Percentiles rank a stretch among this genome's conserved stretches.
Conservation (phyloP, 2,329 filamentous ascomycete genomes). For the Phyllosticta ampelicida region DNA sequence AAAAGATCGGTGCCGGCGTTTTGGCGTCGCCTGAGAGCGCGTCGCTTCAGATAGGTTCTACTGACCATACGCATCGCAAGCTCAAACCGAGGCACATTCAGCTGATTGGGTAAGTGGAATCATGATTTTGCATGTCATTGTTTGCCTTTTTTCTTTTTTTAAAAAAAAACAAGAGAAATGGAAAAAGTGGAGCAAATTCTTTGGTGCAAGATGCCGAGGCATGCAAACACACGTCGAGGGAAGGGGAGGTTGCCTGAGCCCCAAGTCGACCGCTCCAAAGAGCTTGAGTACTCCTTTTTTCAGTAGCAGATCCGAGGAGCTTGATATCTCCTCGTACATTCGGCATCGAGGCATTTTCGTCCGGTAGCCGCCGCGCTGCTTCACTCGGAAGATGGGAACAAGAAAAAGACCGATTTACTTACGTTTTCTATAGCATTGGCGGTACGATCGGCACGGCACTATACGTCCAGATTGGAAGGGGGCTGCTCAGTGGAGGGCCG, state of each 20-base stretch:
- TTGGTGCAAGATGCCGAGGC: too few relatives aligned
- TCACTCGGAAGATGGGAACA: too few relatives aligned
- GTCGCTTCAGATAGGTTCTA: constrained; percentile 5
- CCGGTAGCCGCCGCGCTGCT: too few relatives aligned
- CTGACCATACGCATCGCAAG: constrained; percentile 33
- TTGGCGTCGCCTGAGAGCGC: constrained; percentile 12
- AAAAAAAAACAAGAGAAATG: background rate
- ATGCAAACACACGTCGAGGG: too few relatives aligned
- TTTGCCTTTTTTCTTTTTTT: too few relatives aligned
- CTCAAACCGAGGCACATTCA: constrained; percentile 38
- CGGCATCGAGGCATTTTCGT: too few relatives aligned
- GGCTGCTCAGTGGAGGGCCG: constrained; percentile 37
- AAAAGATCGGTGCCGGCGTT: constrained; percentile 15
- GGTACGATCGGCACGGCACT: constrained; percentile 39
- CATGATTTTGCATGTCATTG: background rate
- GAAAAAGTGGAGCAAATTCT: background rate
- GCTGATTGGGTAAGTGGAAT: constrained; percentile 26
- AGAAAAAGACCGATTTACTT: background rate
- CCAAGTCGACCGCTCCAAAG: too few relatives aligned
- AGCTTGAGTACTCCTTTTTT: too few relatives aligned
- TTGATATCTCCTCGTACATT: too few relatives aligned
- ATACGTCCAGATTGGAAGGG: constrained; percentile 37
- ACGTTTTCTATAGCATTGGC: constrained; percentile 18
- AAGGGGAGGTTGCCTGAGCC: too few relatives aligned
- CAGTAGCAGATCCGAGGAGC: too few relatives aligned